Base-by-base conservation (phyloP, 345 rosid species). In the Bruguiera gymnorhiza region DNA sequence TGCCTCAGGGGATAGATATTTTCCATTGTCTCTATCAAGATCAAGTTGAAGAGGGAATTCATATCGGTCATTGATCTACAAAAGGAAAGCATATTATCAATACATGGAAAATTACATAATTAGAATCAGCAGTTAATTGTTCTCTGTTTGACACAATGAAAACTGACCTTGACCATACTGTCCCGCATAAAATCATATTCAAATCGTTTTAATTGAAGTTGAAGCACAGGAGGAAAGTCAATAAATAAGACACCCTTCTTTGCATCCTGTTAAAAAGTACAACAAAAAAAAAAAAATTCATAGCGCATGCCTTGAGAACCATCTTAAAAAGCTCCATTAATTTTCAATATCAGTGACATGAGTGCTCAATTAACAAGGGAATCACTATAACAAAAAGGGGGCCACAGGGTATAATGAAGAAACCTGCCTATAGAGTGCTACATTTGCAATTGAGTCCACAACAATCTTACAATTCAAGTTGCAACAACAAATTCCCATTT, bases 181-280 rank as follows among this genome's bases (percentile, higher is more conserved):
- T 94, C 95, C 72, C 95, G 86, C 93, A 85, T 87, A 80, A 88
- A 91, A 79, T 94, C 97, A 77, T 94, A 94, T 70, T 91, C 98
- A 83, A 94, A 94, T 62, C 98, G 84, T 69, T 94, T 94, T 65
- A 94, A 78, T 76, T 94, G 98, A 70, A 91, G 97, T 76, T 94
- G 98, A 86, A 94, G 98, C 57, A 93, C 98, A 1, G 98, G 97
- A 43, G 98, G 98, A 32, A 93, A 91, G 78, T 93, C 97, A 57
- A 87, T 89, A 78, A 94, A 94, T 67, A 88, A 73, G 39, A 94
- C 97, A 31, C 97, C 96, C 76, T 91, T 94, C 84, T 79, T 91
- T 55, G 98, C 98, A 79, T 94, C 98, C 98, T 93, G 86, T 43
- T 43, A 43, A 43, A 43, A 13, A 8, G 37, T 1, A 27, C 2